Evolutionary conservation across 805 yeast species (phyloP).

Genomic region (Cyberlindnera euphorbiiphila): DNA sequence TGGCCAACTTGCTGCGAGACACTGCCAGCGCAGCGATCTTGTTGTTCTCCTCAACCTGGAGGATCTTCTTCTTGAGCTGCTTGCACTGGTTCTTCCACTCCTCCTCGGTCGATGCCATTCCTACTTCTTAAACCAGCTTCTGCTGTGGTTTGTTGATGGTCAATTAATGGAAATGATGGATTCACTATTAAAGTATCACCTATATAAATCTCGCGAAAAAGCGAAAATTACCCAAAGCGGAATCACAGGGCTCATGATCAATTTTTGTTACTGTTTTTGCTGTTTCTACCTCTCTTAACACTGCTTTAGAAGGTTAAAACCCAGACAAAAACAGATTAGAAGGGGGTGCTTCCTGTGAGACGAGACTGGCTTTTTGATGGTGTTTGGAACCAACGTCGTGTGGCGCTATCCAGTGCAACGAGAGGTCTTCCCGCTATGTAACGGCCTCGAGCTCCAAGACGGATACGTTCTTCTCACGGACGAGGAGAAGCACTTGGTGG

Average conservation of each 20-base stretch:
- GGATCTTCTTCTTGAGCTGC: constrained; percentile 64
- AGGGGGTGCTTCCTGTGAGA: no score
- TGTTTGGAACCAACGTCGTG: constrained; percentile 26
- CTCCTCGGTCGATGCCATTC: constrained; percentile 15
- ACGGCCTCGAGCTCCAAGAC: constrained; percentile 25
- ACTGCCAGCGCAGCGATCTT: constrained; percentile 74
- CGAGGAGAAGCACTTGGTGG: constrained; percentile 13
- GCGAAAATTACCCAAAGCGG: no score
- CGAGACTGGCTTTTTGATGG: no score
- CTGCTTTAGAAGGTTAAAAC: no score
- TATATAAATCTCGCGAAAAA: no score
- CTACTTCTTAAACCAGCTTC: no score
- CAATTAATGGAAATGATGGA: not conserved
- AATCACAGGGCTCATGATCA: constrained; percentile 1
- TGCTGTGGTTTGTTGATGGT: not conserved
- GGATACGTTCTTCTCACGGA: constrained; percentile 32
- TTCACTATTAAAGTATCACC: no score
- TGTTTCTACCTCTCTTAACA: no score
- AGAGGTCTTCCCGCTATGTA: constrained; percentile 31
- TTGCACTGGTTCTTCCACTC: constrained; percentile 62
- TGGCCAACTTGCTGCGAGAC: constrained; percentile 68
- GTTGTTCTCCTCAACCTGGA: constrained; percentile 72
- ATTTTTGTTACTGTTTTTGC: not conserved
- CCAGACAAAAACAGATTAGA: no score
- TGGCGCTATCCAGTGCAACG: constrained; percentile 33